Base-by-base conservation (phyloP, 208 protist species). In the Acanthamoeba lenticulata region DNA sequence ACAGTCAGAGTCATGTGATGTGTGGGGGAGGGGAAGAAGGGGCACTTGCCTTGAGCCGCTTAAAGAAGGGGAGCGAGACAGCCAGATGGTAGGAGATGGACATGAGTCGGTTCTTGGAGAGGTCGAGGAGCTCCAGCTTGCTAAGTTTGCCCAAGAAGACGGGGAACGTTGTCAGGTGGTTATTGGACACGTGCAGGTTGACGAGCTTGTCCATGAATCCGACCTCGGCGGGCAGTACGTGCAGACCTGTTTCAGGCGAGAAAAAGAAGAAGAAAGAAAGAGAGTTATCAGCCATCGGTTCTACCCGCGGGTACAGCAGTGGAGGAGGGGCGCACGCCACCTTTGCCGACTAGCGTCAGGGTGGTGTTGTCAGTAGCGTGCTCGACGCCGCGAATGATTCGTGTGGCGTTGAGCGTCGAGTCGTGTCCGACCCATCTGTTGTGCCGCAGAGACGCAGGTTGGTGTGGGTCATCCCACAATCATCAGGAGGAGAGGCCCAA, bases 51-150 rank as follows among this genome's bases (percentile, higher is more conserved):
- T 88, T 47, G 77, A 88, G 77, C 42, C 11, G 17, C n/a, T 49
- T 88, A 9, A 88, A 38, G 77, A 60, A 57, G 40, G 40, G 77
- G 29, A 88, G 47, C 40, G 77, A 88, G 40, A 88, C 44, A 13
- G 77, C 77, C 7, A 88, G 38, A 27, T 88, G 77, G 24, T 88
- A 88, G n/a, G 77, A 52, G n/a, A 88, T 49, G 29, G 77, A 88
- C 40, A 57, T 32, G 40, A 88, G 47, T 27, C 34, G 45, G 40
- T 88, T 88, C 29, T 88, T n/a, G 6, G 77, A 88, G 11, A 88
- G 47, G 17, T 88, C 77, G 9, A 88, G 17, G 6, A 9, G 0
- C 47, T 88, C 77, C 24, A 88, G 47, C 34, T 88, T 88, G 15
- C 29, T n/a, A 21, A 88, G 40, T 27, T 88, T 47, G 17, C 77